These are phyloP conservation scores for Aurantiochytrium sp. DNA, from an alignment of 108 stramenopile species.

Conservation along the genomic window DNA sequence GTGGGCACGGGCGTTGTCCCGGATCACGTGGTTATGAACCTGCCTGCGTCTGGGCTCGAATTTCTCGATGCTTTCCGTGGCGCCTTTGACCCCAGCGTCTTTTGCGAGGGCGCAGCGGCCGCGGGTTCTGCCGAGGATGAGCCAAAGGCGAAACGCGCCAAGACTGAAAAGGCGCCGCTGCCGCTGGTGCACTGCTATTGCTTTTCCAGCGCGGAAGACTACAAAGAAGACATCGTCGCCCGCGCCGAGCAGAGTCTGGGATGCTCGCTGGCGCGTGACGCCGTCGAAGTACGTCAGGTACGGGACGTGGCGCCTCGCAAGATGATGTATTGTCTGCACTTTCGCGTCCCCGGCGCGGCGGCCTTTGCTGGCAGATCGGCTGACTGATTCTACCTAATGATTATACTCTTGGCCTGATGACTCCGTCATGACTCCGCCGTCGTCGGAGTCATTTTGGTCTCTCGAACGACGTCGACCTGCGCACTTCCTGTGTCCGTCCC, in stretches of 20 bases:
- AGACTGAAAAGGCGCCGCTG: background rate
- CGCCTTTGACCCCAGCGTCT: constrained; percentile 14
- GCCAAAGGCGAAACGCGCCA: background rate
- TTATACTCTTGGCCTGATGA: no score
- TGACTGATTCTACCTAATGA: no score
- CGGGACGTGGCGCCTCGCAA: constrained; percentile 57
- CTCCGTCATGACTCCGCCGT: no score
- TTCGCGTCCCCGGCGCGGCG: constrained; percentile 36
- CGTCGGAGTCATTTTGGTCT: no score
- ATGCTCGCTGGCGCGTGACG: background rate
- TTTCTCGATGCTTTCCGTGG: constrained; percentile 90
- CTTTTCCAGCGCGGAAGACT: constrained; percentile 51
- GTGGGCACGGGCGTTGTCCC: constrained; percentile 43
- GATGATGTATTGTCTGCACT: constrained; percentile 54
- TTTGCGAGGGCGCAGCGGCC: background rate
- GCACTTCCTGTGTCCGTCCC: no score
- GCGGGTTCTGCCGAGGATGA: background rate
- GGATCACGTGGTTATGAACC: constrained; percentile 91
- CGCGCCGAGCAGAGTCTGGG: background rate
- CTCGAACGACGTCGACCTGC: no score
- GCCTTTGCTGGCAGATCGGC: constrained; percentile 15
- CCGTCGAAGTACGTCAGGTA: constrained; percentile 43
- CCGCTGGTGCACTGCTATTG: constrained; percentile 54
- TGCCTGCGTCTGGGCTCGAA: constrained; percentile 81
- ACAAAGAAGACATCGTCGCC: background rate